These are phyloP conservation scores for Pyrrhoderma noxium DNA, from an alignment of 1,284 basidiomycete species.

Conservation along the genomic window DNA sequence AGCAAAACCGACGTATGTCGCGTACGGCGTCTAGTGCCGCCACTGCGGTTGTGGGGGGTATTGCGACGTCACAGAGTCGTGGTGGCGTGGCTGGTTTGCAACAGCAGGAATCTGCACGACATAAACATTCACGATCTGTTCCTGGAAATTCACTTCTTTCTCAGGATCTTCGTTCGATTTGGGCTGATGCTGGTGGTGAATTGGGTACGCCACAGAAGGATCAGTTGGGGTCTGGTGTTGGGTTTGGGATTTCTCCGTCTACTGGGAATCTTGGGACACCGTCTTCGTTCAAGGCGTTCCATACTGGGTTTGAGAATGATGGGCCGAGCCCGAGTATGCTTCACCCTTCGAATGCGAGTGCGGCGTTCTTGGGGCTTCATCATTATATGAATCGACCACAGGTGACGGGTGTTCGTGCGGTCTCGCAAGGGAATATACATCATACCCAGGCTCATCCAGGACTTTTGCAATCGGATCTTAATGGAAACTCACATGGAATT, in stretches of 20 bases:
- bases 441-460: conserved; percentile 19
- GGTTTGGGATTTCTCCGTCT: conserved; percentile 9
- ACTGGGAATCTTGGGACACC: conserved; percentile 4
- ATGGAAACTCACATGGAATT: conserved; percentile 21
- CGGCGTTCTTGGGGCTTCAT: conserved; percentile 65
- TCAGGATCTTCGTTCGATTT: conserved; percentile 67
- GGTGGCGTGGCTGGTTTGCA: conserved; percentile 18
- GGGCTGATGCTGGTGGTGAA: conserved; percentile 37
- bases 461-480: conserved; percentile 20
- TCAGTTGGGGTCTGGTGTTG: neutral
- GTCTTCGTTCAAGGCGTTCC: conserved; percentile 36
- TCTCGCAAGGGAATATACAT: conserved; percentile 15
- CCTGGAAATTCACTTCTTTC: conserved; percentile 60
- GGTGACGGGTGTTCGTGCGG: conserved; percentile 3
- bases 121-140: conserved; percentile 70
- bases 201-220: neutral
- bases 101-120: conserved; percentile 35
- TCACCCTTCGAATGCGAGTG: conserved; percentile 67
- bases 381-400: conserved; percentile 34
- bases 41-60: conserved; percentile 28
- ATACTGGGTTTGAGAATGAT: conserved; percentile 32
- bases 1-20: conserved; percentile 71
- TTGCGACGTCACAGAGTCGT: conserved; percentile 16
- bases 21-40: conserved; percentile 46
- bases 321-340: conserved; percentile 35